Conservation (phyloP, 306 rosid genomes). For the Acacia confusa region DNA sequence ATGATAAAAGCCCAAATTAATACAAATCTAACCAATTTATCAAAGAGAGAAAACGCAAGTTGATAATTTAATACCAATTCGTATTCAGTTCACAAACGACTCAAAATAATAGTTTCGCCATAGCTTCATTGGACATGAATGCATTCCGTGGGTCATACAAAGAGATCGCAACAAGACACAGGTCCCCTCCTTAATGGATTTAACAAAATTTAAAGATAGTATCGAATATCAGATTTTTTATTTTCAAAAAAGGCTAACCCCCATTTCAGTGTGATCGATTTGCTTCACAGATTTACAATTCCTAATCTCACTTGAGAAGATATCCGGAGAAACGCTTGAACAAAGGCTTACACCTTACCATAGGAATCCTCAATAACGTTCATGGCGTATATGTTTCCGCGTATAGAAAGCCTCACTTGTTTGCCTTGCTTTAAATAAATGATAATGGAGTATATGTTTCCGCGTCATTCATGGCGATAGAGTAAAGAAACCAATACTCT, state of each 20-base stretch:
- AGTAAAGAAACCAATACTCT: conserved; percentile 20
- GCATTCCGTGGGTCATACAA: neutral
- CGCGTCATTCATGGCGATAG: conserved; percentile 13
- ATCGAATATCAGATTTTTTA: neutral
- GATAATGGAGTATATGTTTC: neutral
- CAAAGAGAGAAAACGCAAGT: neutral
- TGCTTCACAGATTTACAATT: neutral
- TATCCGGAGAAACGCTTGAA: neutral
- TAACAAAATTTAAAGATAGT: neutral
- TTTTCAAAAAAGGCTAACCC: neutral
- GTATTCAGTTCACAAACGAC: neutral
- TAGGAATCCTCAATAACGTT: neutral
- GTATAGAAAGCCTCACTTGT: neutral
- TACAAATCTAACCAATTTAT: neutral
- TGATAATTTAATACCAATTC: neutral
- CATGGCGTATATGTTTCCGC: neutral
- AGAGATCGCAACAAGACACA: neutral
- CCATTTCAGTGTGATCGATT: neutral
- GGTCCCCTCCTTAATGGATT: neutral
- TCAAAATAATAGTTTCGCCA: neutral
- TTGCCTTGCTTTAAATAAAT: neutral
- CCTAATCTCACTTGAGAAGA: neutral
- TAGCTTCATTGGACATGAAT: neutral
- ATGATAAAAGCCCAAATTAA: neutral
- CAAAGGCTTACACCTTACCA: neutral